Base-by-base conservation (phyloP, 495 filamentous ascomycete species). In the Chlorociboria aeruginascens region DNA sequence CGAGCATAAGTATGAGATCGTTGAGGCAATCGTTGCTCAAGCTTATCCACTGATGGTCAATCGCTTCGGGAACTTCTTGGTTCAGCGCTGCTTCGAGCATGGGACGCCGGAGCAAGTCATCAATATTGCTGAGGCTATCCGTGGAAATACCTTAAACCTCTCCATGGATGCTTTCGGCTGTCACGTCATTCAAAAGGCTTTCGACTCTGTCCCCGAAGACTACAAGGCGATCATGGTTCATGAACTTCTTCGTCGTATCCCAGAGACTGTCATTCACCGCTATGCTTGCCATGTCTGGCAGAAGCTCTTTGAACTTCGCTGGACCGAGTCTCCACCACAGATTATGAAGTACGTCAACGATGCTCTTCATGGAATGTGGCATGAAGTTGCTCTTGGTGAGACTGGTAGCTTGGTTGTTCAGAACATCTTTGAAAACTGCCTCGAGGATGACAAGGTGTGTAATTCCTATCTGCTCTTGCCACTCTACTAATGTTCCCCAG, bases 201-300 rank as follows among this genome's bases (percentile, higher is more conserved):
- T 98, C 59, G 92, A 98, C 61, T 89, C 82, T 50, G 92, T 98
- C 43, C 86, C 93, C 0, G 92, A 98, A 60, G 89, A 95, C 51
- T 90, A 95, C 71, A 98, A 98, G 66, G 87, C 89, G 28, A 81
- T 86, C 58, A 97, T 98, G 93, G 92, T 98, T 34, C 88, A 92
- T 64, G 92, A 98, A 59, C 77, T 98, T 17, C 77, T 97, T 36
- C 86, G 90, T 54, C 82, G 89, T 35, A 97, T 98, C 50, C 92
- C 93, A 0, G 93, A 98, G 65, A 98, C 93, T 9, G 90, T 98
- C 47, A 86, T 96, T 60, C 92, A 98, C 66, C 84, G 93, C 54
- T 97, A 98, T 67, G 89, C 92, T 45, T 98, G 92, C 53, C 92
- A 98, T 62, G 92, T 98, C 53, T 98, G 92, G 92, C 92, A 98